phyloP scores from a whole-genome alignment of 495 filamentous ascomycete species.

The Opeltia flavorubescens region DNA sequence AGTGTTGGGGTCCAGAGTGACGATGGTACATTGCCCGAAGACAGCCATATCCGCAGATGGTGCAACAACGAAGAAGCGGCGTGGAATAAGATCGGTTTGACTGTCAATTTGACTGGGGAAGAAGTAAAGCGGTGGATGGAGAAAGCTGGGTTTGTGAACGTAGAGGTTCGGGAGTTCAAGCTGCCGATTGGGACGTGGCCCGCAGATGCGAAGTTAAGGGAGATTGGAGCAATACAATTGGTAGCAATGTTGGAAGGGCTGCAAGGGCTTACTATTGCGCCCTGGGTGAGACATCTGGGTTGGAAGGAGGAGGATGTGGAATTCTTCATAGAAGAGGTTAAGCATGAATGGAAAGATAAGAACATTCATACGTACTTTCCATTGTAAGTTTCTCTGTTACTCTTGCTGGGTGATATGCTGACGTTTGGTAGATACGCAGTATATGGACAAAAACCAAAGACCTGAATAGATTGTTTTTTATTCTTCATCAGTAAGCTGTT shows the following conservation, averaged over 20 bases:
- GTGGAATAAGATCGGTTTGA: slow-evolving; percentile 15
- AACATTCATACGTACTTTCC: too few relatives aligned
- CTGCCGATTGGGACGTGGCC: slow-evolving; percentile 54
- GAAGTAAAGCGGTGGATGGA: slow-evolving; percentile 19
- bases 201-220: slow-evolving; percentile 42
- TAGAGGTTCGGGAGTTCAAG: slow-evolving; percentile 41
- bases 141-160: slow-evolving; percentile 39
- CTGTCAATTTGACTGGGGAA: slow-evolving; percentile 22
- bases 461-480: too few relatives aligned
- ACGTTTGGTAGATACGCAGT: too few relatives aligned
- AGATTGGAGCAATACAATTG: slow-evolving; percentile 45
- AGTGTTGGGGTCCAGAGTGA: slow-evolving; percentile 23
- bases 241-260: slow-evolving; percentile 47
- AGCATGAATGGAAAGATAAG: too few relatives aligned
- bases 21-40: slow-evolving; percentile 18
- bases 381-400: too few relatives aligned
- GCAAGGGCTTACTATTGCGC: slow-evolving; percentile 37
- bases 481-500: too few relatives aligned
- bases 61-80: slow-evolving; percentile 22
- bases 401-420: too few relatives aligned
- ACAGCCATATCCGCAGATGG: slow-evolving; percentile 19
- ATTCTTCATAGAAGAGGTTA: slow-evolving; percentile 17
- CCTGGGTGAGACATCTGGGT: slow-evolving; percentile 41
- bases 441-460: too few relatives aligned
- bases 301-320: slow-evolving; percentile 16